Percentiles rank a stretch among this genome's conserved stretches.
Conservation (phyloP, 75 land plant species). For the Adiantum capillusveneris region DNA sequence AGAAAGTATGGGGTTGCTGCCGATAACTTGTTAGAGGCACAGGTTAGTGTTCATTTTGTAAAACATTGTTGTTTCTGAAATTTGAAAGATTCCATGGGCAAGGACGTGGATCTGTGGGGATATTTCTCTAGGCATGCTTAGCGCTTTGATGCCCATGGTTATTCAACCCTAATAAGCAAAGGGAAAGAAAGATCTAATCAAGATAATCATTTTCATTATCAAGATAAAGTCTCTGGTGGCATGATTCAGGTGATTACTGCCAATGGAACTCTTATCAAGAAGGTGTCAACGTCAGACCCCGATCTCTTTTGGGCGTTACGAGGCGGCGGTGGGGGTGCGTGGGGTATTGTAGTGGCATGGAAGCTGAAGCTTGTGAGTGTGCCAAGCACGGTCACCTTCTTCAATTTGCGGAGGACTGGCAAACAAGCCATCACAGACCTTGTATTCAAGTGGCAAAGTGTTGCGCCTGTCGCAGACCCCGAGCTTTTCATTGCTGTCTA, state of each 20-base stretch:
- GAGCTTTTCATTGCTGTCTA: constrained; percentile 1
- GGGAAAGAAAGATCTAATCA: too few relatives aligned
- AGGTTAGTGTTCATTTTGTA: too few relatives aligned
- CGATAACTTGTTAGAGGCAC: too few relatives aligned
- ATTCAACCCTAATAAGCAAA: too few relatives aligned
- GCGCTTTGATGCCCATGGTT: too few relatives aligned
- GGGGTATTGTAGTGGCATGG: constrained; percentile 32
- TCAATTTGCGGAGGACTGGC: constrained; percentile 10
- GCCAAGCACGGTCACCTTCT: constrained; percentile 27
- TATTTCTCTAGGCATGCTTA: too few relatives aligned
- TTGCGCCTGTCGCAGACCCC: constrained; percentile 1
- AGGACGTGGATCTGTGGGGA: too few relatives aligned
- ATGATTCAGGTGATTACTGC: constrained; percentile 10
- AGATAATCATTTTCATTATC: too few relatives aligned
- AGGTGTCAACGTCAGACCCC: constrained; percentile 9
- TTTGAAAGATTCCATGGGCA: too few relatives aligned
- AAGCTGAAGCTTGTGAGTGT: constrained; percentile 22
- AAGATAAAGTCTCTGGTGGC: too few relatives aligned
- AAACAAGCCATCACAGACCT: constrained; percentile 8
- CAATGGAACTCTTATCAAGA: constrained; percentile 10
- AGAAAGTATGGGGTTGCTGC: constrained; percentile 14
- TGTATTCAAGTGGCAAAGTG: constrained; percentile 30
- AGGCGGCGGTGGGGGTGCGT: constrained; percentile 35
- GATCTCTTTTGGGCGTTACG: constrained; percentile 26
- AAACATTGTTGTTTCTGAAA: too few relatives aligned